phyloP scores from a whole-genome alignment of 768 basidiomycete species.

The Lactarius sp. region DNA sequence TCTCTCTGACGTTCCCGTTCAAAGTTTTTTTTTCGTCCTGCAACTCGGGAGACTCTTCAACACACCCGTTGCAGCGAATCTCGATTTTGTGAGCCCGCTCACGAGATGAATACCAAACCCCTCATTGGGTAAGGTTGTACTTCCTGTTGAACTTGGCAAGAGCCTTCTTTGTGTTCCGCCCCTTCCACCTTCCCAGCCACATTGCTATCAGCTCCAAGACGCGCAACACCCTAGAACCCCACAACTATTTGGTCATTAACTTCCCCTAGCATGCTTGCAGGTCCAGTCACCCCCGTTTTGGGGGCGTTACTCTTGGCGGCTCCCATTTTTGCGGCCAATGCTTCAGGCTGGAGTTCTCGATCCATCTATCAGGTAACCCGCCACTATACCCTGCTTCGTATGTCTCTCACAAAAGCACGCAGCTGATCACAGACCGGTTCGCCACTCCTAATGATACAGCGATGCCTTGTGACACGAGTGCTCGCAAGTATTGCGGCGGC shows the following conservation, averaged over 20 bases:
- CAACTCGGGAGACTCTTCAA: not conserved
- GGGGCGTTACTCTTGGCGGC: conserved; percentile 3
- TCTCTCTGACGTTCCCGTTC: not conserved
- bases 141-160: not conserved
- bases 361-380: conserved; percentile 49
- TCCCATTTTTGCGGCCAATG: conserved; percentile 36
- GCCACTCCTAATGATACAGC: conserved; percentile 42
- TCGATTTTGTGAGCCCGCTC: not conserved
- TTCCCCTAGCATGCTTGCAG: not conserved
- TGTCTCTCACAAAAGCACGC: not conserved
- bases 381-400: not conserved
- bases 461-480: conserved; percentile 41
- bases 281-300: not conserved
- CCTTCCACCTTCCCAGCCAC: not conserved
- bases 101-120: conserved; percentile 10
- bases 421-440: conserved; percentile 58
- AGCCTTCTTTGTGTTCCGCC: not conserved
- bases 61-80: not conserved
- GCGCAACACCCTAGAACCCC: not conserved
- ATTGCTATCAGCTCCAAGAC: conserved; percentile 4
- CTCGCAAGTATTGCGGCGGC: conserved; percentile 53
- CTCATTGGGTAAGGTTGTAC: conserved; percentile 6
- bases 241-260: not conserved
- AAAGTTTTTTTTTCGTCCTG: no score
- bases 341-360: conserved; percentile 46